Base-by-base conservation (phyloP, 2,329 filamentous ascomycete species). In the Erysiphe pulchra region DNA sequence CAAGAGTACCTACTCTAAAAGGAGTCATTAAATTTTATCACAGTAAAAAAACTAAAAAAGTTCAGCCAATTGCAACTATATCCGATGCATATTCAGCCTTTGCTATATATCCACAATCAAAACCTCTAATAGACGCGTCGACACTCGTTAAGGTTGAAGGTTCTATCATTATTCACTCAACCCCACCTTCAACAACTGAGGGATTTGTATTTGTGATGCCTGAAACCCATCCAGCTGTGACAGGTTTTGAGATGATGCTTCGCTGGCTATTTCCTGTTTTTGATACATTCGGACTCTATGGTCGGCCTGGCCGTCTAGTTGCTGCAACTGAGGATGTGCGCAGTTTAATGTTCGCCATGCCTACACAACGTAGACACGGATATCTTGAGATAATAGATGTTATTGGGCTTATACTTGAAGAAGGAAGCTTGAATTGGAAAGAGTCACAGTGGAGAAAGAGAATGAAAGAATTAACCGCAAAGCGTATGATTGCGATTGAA, bases 151-250 rank as follows among this genome's bases (percentile, higher is more conserved):
- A 98, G 61, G 71, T 98, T 28, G 90, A 98, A 62, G 90, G 86
- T 10, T 75, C 75, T 50, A 84, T 98, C 49, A 85, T 80, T 0
- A 82, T 94, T 36, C 85, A 94, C 61, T 78, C 79, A 0, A 72
- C 76, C 12, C 77, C 81, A 9, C 75, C 83, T 20, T 77, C 79
- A 0, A 75, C 75, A 2, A 80, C 80, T 0, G 90, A 98, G 59
- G 90, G 90, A 0, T 94, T 94, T 55, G 83, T 98, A 4, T 98
- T 98, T 57, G 77, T 95, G 53, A 94, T 98, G 86, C 90, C 90
- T 4, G 90, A 98, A 60, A 73, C 80, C 1, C 84, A 83, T 55
- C 79, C 87, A n/a, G 86, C 84, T 16, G 80, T 98, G 12, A 81
- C 75, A 46, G 90, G 90, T 0, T 93, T 95, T 53, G 90, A 95